Conservation (phyloP, 108 stramenopile species). For the Cyclotella sp. region DNA sequence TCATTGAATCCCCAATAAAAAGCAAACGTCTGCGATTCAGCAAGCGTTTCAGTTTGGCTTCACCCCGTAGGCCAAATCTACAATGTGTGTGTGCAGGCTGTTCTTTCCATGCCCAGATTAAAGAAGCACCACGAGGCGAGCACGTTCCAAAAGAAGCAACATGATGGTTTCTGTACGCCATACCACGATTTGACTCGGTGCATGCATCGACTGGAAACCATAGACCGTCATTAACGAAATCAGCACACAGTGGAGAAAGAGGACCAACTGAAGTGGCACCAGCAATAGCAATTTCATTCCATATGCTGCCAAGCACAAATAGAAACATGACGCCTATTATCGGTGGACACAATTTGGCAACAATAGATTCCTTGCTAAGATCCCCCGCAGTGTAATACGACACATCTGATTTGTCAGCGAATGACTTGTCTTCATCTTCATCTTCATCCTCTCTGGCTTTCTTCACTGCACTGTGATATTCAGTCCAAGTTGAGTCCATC, state of each 20-base stretch:
- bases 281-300: slow-evolving; percentile 65
- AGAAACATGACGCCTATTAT: slow-evolving; percentile 59
- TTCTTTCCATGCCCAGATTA: slow-evolving; percentile 78
- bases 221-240: slow-evolving; percentile 66
- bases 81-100: slow-evolving; percentile 61
- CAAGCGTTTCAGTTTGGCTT: slow-evolving; percentile 55
- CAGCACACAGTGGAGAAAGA: slow-evolving; percentile 66
- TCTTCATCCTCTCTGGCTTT: slow-evolving; percentile 14
- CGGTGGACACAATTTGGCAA: slow-evolving; percentile 31
- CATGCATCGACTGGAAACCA: slow-evolving; percentile 86
- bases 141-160: slow-evolving; percentile 70
- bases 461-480: slow-evolving; percentile 36
- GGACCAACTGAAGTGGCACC: slow-evolving; percentile 65
- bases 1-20: slow-evolving; percentile 86
- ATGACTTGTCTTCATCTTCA: slow-evolving; percentile 16
- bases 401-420: slow-evolving; percentile 26
- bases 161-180: slow-evolving; percentile 66
- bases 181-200: slow-evolving; percentile 73
- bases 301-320: slow-evolving; percentile 54
- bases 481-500: slow-evolving; percentile 56
- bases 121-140: slow-evolving; percentile 42
- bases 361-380: slow-evolving; percentile 18
- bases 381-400: slow-evolving; percentile 16
- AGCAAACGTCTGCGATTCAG: slow-evolving; percentile 61
- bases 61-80: slow-evolving; percentile 72